phyloP scores from a whole-genome alignment of 805 yeast species.

The Candida xiaguanensis region DNA sequence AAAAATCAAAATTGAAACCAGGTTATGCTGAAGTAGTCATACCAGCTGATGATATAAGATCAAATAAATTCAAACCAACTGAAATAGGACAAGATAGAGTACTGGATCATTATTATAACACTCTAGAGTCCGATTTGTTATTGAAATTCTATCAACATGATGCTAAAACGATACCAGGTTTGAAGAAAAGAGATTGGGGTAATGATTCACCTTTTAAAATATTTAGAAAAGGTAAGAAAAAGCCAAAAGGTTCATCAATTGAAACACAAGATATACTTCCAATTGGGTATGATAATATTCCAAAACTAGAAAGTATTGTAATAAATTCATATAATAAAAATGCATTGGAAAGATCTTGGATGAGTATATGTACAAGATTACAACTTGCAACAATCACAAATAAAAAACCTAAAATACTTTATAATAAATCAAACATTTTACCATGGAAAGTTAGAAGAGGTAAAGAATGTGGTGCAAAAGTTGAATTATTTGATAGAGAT shows the following conservation, averaged over 20 bases:
- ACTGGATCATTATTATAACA: slow-evolving; percentile 68
- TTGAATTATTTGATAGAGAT: slow-evolving; percentile 69
- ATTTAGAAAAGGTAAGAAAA: slow-evolving; percentile 65
- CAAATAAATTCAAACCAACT: slow-evolving; percentile 73
- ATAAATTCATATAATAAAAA: slow-evolving; percentile 75
- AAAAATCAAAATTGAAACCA: slow-evolving; percentile 72
- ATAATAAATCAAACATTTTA: slow-evolving; percentile 74
- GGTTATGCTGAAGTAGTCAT: slow-evolving; percentile 64
- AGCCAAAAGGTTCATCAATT: slow-evolving; percentile 71
- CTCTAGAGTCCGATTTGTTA: slow-evolving; percentile 71
- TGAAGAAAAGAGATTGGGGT: slow-evolving; percentile 80
- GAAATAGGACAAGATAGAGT: slow-evolving; percentile 79
- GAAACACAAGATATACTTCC: slow-evolving; percentile 73
- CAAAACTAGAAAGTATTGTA: slow-evolving; percentile 62
- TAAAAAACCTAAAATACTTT: slow-evolving; percentile 68
- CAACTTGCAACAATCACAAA: slow-evolving; percentile 95
- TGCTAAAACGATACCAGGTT: slow-evolving; percentile 52
- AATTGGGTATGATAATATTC: slow-evolving; percentile 65
- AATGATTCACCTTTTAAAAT: slow-evolving; percentile 84
- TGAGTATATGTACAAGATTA: slow-evolving; percentile 70
- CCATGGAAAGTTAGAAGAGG: slow-evolving; percentile 87
- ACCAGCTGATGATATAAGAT: slow-evolving; percentile 70
- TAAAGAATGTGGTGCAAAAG: slow-evolving; percentile 87
- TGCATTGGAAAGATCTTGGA: slow-evolving; percentile 66
- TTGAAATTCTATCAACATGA: slow-evolving; percentile 74